Evolutionary conservation across 2,329 filamentous ascomycete species (phyloP).

Genomic region (Epichloe gansuensis): DNA sequence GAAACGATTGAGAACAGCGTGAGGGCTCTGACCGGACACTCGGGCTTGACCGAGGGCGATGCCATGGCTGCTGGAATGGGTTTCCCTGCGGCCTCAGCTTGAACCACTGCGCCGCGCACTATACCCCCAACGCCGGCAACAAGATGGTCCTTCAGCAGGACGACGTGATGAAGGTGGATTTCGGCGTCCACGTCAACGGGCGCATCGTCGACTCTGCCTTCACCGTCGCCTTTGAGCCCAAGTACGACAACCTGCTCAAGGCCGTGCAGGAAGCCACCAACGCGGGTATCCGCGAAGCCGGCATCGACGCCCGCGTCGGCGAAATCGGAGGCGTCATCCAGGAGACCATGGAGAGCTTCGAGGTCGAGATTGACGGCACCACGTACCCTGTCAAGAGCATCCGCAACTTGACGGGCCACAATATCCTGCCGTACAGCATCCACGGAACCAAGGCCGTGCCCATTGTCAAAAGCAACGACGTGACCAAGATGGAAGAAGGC

Average conservation of each 20-base stretch:
- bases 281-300: conserved; percentile 73
- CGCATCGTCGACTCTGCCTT: conserved; percentile 74
- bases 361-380: conserved; percentile 69
- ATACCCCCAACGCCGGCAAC: conserved; percentile 77
- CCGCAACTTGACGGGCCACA: conserved; percentile 80
- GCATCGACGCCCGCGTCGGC: conserved; percentile 80
- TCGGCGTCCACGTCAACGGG: conserved; percentile 70
- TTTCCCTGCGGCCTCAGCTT: conserved; percentile 73
- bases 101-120: conserved; percentile 79
- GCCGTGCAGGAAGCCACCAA: conserved; percentile 69
- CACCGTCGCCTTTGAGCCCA: conserved; percentile 62
- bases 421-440: conserved; percentile 79
- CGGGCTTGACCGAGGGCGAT: conserved; percentile 67
- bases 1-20: conserved; percentile 81
- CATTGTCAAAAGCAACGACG: conserved; percentile 78
- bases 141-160: conserved; percentile 58
- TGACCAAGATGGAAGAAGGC: conserved; percentile 95
- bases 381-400: conserved; percentile 76
- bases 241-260: conserved; percentile 61
- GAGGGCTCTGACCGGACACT: conserved; percentile 62
- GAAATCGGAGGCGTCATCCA: conserved; percentile 78
- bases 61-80: conserved; percentile 70
- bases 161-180: conserved; percentile 76
- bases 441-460: conserved; percentile 90
- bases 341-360: conserved; percentile 88